Evolutionary conservation across 805 yeast species (phyloP).

Genomic region (Yamadazyma phyllophila): DNA sequence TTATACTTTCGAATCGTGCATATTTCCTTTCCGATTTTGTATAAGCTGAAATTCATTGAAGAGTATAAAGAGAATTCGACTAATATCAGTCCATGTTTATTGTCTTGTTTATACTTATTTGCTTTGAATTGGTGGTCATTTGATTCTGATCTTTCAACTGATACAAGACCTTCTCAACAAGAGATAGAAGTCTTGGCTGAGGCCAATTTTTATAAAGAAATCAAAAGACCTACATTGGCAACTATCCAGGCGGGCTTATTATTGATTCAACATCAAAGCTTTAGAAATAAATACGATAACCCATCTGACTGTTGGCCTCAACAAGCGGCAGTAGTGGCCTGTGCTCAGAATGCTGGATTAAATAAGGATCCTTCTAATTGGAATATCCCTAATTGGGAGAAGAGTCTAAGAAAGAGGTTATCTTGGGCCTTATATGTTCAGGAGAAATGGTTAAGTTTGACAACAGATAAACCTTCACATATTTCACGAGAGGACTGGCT

Average conservation of each 20-base stretch:
- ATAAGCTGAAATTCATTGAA: constrained; percentile 84
- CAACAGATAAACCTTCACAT: constrained; percentile 82
- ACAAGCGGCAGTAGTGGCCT: constrained; percentile 78
- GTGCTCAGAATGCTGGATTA: constrained; percentile 85
- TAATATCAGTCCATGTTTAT: constrained; percentile 64
- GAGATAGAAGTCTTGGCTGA: constrained; percentile 45
- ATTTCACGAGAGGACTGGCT: constrained; percentile 66
- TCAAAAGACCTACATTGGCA: constrained; percentile 82
- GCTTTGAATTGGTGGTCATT: constrained; percentile 95
- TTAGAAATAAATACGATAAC: constrained; percentile 19
- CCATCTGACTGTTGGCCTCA: constrained; percentile 54
- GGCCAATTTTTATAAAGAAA: constrained; percentile 66
- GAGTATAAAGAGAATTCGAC: constrained; percentile 84
- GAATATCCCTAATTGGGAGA: constrained; percentile 92
- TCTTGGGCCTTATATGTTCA: constrained; percentile 96
- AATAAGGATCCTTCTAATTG: constrained; percentile 85
- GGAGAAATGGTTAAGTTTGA: constrained; percentile 85
- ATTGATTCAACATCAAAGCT: constrained; percentile 61
- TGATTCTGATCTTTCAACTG: constrained; percentile 69
- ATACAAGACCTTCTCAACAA: constrained; percentile 72
- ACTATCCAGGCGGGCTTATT: constrained; percentile 88
- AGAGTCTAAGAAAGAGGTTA: constrained; percentile 77
- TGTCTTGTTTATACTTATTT: constrained; percentile 84
- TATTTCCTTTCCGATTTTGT: constrained; percentile 86
- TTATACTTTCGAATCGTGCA: constrained; percentile 82